Evolutionary conservation across 1,139 yeast species (phyloP).

Genomic region (Candida sanyaensis): DNA sequence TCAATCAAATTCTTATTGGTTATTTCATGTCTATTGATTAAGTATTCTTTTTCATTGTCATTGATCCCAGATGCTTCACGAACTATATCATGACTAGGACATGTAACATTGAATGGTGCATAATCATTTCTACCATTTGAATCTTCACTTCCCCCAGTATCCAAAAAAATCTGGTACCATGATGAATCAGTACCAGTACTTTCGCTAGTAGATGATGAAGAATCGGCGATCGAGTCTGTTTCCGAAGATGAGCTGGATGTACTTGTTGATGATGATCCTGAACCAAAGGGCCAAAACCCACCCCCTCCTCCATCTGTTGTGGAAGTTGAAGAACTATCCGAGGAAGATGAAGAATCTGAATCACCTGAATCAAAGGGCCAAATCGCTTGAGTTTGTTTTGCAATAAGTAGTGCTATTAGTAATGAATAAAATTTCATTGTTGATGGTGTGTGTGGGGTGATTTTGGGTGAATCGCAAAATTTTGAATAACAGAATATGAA

Average conservation of each 20-base stretch:
- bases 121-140: constrained; percentile 21
- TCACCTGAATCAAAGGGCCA: constrained; percentile 13
- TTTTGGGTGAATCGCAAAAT: no score
- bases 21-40: not conserved
- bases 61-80: not conserved
- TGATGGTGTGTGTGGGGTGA: no score
- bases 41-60: constrained; percentile 1
- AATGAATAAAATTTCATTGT: not conserved
- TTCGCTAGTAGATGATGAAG: not conserved
- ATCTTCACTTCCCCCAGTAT: not conserved
- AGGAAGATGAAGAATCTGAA: not conserved
- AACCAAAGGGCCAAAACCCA: constrained; percentile 1
- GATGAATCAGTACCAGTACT: not conserved
- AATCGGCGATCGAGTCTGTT: not conserved
- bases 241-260: not conserved
- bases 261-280: not conserved
- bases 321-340: not conserved
- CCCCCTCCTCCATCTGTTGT: constrained; percentile 6
- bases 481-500: no score
- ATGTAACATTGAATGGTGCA: constrained; percentile 26
- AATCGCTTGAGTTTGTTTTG: constrained; percentile 4
- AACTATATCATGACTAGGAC: constrained; percentile 21
- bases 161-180: constrained; percentile 1
- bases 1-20: constrained; percentile 34
- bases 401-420: not conserved